phyloP scores from a whole-genome alignment of 257 asterid species.

The Solanum rostratum region DNA sequence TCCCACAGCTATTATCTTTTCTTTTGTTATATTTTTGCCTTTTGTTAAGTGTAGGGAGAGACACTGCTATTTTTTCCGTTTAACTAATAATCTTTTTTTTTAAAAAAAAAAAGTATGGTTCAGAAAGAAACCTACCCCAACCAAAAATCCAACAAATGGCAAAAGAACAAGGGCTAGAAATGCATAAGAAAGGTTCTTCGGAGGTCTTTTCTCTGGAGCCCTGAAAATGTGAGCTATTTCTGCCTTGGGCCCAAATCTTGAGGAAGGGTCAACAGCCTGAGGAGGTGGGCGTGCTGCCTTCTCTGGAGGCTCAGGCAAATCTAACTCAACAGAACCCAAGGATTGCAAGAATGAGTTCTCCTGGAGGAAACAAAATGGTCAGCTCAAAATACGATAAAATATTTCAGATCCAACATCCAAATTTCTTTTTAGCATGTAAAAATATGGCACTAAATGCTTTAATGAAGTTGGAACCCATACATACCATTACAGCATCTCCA shows the following conservation, averaged over 20 bases:
- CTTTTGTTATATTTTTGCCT: background rate
- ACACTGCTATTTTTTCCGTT: background rate
- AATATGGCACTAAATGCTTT: background rate
- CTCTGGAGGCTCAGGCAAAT: conserved; percentile 89
- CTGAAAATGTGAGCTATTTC: conserved; percentile 86
- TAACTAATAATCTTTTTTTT: background rate
- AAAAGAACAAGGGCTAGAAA: conserved; percentile 71
- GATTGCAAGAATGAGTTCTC: conserved; percentile 84
- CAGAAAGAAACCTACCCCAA: conserved; percentile 48
- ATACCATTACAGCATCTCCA: conserved; percentile 91
- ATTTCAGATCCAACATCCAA: background rate
- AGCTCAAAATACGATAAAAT: background rate
- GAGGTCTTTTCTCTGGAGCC: conserved; percentile 82
- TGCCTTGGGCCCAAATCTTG: conserved; percentile 84
- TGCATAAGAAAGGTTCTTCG: conserved; percentile 61
- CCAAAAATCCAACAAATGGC: conserved; percentile 77
- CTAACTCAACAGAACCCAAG: conserved; percentile 69
- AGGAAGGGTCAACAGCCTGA: conserved; percentile 52
- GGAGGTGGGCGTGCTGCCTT: conserved; percentile 88
- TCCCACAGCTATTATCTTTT: background rate
- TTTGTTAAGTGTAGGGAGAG: background rate
- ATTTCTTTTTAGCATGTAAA: background rate
- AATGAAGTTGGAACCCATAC: background rate
- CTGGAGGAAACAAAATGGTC: conserved; percentile 28
- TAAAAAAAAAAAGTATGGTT: background rate